phyloP scores from a whole-genome alignment of 2,329 filamentous ascomycete species.

The Exserohilum rostratum region DNA sequence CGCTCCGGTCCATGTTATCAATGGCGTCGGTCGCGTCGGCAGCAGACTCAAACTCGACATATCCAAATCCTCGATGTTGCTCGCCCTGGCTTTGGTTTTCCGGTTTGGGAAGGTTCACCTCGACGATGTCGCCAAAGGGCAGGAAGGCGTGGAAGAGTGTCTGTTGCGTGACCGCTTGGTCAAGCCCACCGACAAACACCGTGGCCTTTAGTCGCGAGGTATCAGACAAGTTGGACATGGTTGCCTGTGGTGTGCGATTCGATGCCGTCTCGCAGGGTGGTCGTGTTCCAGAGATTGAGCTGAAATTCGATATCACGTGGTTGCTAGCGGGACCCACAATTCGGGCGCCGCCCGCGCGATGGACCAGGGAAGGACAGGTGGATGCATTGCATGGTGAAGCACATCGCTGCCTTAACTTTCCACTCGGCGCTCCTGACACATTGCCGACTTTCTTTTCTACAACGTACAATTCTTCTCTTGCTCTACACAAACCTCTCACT shows the following conservation, averaged over 20 bases:
- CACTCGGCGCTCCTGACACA: conserved; percentile 24
- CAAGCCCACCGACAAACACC: conserved; percentile 88
- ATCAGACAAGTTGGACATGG: conserved; percentile 71
- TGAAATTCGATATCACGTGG: conserved; percentile 37
- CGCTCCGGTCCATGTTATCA: conserved; percentile 98
- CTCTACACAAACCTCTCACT: conserved; percentile 16
- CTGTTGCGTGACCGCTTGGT: conserved; percentile 74
- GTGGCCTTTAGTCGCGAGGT: conserved; percentile 85
- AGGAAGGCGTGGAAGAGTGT: conserved; percentile 90
- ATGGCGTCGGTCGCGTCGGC: conserved; percentile 93
- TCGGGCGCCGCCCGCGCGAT: conserved; percentile 21
- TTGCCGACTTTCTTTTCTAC: conserved; percentile 24
- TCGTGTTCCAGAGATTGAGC: conserved; percentile 9
- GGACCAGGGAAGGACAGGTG: conserved; percentile 45
- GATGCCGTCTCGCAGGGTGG: background rate
- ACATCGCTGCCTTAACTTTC: conserved; percentile 30
- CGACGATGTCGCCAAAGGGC: conserved; percentile 93
- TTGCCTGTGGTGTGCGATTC: conserved; percentile 4
- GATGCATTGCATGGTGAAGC: conserved; percentile 38
- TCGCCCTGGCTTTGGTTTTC: conserved; percentile 80
- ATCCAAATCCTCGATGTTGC: conserved; percentile 89
- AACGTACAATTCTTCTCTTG: conserved; percentile 21
- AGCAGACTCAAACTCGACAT: conserved; percentile 88
- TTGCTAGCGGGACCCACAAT: conserved; percentile 18
- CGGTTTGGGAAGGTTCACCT: conserved; percentile 87